A percentile compares a stretch with the other conserved stretches of the same genome.
phyloP scores from a whole-genome alignment of 768 basidiomycete genomes.

The Phaeolepiota aurea region DNA sequence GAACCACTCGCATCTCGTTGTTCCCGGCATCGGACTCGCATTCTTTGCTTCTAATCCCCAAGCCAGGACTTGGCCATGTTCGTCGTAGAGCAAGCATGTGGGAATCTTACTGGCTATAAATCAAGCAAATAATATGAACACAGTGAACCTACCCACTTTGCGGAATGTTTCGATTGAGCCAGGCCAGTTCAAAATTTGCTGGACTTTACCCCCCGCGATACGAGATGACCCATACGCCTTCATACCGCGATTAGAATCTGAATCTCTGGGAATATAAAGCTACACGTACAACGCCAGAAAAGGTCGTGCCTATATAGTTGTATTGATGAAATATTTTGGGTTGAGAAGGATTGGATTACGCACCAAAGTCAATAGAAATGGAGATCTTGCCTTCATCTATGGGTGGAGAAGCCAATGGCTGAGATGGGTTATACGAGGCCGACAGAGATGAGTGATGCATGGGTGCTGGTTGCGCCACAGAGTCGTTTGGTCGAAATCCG shows the following conservation, averaged over 20 bases:
- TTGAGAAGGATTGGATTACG: conserved; percentile 11
- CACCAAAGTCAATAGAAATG: conserved; percentile 78
- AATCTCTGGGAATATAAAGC: conserved; percentile 1
- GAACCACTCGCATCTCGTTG: conserved; percentile 56
- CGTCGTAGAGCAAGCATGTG: conserved; percentile 79
- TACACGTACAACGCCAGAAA: conserved; percentile 72
- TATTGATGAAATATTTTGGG: conserved; percentile 3
- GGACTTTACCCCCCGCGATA: conserved; percentile 69
- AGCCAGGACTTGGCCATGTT: conserved; percentile 61
- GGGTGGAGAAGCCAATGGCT: conserved; percentile 13
- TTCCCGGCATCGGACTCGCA: conserved; percentile 58
- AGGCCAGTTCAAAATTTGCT: conserved; percentile 83
- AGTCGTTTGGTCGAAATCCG: conserved; percentile 22
- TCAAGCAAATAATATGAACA: too few relatives aligned
- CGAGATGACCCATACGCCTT: conserved; percentile 85
- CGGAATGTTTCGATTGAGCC: conserved; percentile 81
- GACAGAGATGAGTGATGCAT: conserved; percentile 14
- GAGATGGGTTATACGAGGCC: conserved; percentile 12
- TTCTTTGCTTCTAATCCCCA: conserved; percentile 91
- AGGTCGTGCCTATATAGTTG: conserved; percentile 62
- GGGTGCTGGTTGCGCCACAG: conserved; percentile 15
- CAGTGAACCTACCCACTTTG: conserved; percentile 36
- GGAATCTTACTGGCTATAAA: conserved; percentile 37
- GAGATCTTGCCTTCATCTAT: conserved; percentile 72
- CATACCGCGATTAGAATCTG: conserved; percentile 4